These are phyloP conservation scores for Xylariaceae sp. DNA, from an alignment of 2,329 filamentous ascomycete genomes.

Conservation along the genomic window DNA sequence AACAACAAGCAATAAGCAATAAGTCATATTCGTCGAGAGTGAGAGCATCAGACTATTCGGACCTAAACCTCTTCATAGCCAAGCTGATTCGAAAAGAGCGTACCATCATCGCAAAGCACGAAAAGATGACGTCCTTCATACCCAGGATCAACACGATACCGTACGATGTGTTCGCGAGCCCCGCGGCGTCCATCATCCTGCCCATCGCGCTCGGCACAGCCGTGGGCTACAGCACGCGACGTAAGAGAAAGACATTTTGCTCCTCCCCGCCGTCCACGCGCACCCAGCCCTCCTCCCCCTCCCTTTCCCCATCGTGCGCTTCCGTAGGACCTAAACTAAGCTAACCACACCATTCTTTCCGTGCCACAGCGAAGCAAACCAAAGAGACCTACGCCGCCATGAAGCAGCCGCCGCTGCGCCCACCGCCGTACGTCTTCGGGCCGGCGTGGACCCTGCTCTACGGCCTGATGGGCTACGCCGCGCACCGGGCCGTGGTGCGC, in stretches of 20 bases:
- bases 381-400: constrained; percentile 68
- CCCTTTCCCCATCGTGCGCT: constrained; percentile 9
- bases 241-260: constrained; percentile 59
- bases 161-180: constrained; percentile 70
- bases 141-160: constrained; percentile 76
- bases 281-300: neutral
- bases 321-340: neutral
- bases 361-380: constrained; percentile 59
- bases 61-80: neutral
- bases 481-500: constrained; percentile 74
- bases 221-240: constrained; percentile 72
- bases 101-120: neutral
- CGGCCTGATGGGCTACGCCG: constrained; percentile 84
- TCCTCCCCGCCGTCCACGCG: too few species aligned
- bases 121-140: constrained; percentile 77
- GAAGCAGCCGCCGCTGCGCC: constrained; percentile 69
- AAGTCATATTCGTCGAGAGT: neutral
- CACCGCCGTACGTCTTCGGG: constrained; percentile 66
- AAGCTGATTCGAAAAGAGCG: neutral
- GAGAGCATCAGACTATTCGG: neutral
- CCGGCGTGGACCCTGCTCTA: constrained; percentile 72
- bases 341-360: too few species aligned
- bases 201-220: constrained; percentile 75
- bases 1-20: neutral
- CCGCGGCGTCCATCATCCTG: constrained; percentile 75